These are phyloP conservation scores for Oryza nivara DNA, from an alignment of 176 grass and related monocot genomes.

Conservation along the genomic window DNA sequence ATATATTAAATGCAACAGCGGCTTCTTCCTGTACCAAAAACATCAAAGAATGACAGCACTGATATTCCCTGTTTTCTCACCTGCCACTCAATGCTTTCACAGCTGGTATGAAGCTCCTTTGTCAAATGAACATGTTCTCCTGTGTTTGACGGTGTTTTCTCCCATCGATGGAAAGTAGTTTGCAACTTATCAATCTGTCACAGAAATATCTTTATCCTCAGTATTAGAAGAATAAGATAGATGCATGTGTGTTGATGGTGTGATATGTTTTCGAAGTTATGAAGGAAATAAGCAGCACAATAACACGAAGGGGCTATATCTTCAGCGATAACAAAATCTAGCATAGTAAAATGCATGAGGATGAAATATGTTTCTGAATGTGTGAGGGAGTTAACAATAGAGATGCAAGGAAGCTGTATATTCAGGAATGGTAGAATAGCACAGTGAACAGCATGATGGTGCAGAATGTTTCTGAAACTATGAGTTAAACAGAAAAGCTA, in stretches of 20 bases:
- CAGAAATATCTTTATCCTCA: not conserved
- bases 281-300: not conserved
- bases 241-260: not conserved
- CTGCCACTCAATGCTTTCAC: slow-evolving; percentile 96
- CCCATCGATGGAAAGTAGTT: slow-evolving; percentile 70
- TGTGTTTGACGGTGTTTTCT: slow-evolving; percentile 76
- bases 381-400: not conserved
- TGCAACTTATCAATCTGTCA: slow-evolving; percentile 89
- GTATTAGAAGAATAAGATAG: not conserved
- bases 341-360: not conserved
- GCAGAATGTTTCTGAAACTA: not conserved
- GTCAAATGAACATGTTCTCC: slow-evolving; percentile 86
- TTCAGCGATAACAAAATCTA: not conserved
- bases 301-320: not conserved
- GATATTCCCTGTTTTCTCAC: slow-evolving; percentile 32
- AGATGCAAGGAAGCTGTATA: not conserved
- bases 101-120: slow-evolving; percentile 79
- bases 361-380: not conserved
- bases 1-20: not conserved
- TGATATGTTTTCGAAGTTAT: not conserved
- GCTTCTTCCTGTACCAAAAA: not conserved
- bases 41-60: not conserved
- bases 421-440: not conserved
- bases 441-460: not conserved
- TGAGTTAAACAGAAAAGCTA: not conserved